Conservation (phyloP, 257 asterid species). For the Solanum tacnaense region DNA sequence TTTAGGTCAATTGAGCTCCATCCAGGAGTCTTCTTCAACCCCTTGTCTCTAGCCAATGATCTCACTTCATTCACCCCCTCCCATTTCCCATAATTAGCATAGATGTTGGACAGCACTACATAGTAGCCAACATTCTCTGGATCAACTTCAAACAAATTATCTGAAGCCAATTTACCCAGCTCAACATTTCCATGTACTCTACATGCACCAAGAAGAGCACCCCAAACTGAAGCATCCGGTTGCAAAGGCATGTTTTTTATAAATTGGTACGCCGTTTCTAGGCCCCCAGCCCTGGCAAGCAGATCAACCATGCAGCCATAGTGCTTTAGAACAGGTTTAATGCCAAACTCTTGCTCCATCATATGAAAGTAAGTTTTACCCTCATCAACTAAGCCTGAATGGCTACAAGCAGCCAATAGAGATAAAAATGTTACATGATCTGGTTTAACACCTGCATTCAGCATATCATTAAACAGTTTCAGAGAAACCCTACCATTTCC, state of each 20-base stretch:
- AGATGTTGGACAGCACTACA: conserved; percentile 66
- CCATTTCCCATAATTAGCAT: conserved; percentile 61
- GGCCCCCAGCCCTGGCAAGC: conserved; percentile 57
- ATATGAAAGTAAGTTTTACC: conserved; percentile 45
- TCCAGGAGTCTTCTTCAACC: conserved; percentile 59
- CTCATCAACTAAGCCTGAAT: conserved; percentile 59
- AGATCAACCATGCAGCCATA: conserved; percentile 72
- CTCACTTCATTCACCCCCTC: conserved; percentile 69
- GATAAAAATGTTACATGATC: conserved; percentile 70
- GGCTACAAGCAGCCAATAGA: conserved; percentile 65
- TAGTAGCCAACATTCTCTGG: conserved; percentile 63
- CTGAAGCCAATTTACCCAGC: conserved; percentile 49
- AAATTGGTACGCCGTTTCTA: conserved; percentile 43
- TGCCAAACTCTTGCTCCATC: conserved; percentile 48
- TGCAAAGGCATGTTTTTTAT: conserved; percentile 39
- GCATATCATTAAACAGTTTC: conserved; percentile 46
- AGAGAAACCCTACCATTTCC: conserved; percentile 57
- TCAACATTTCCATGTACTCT: conserved; percentile 54
- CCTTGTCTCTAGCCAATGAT: conserved; percentile 48
- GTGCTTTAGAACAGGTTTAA: conserved; percentile 49
- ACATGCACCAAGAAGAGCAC: conserved; percentile 69
- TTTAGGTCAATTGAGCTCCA: conserved; percentile 58
- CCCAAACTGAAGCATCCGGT: conserved; percentile 60
- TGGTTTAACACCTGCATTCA: conserved; percentile 45
- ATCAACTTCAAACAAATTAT: conserved; percentile 30